Evolutionary conservation across 208 protist species (phyloP).

Genomic region (Strigomonas culicis): DNA sequence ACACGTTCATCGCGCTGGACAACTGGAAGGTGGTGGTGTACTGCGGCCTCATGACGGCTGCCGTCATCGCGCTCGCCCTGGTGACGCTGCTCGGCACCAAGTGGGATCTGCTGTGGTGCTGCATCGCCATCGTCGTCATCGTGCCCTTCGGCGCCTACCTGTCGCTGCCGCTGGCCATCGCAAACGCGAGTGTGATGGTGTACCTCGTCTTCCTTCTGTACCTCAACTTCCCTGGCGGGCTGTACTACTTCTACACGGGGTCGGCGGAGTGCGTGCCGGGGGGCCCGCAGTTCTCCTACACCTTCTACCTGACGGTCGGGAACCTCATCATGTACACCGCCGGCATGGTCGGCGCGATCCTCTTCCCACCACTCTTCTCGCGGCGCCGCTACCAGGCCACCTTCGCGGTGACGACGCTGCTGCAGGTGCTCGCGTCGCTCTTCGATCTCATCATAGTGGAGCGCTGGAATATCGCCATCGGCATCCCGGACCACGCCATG

Average conservation of each 20-base stretch:
- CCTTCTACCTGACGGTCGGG: constrained; percentile 33
- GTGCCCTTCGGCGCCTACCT: constrained; percentile 21
- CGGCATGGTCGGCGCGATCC: constrained; percentile 13
- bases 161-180: constrained; percentile 28
- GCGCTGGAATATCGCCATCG: constrained; percentile 31
- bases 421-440: constrained; percentile 25
- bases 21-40: constrained; percentile 30
- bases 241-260: constrained; percentile 42
- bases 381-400: constrained; percentile 28
- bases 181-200: constrained; percentile 32
- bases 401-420: constrained; percentile 20
- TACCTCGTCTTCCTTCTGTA: constrained; percentile 34
- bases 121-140: constrained; percentile 14
- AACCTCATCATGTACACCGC: constrained; percentile 22
- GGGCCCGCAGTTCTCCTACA: constrained; percentile 45
- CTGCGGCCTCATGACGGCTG: constrained; percentile 26
- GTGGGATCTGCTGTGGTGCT: constrained; percentile 16
- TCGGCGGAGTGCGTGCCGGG: constrained; percentile 16
- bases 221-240: constrained; percentile 30
- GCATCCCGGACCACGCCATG: constrained; percentile 29
- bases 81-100: constrained; percentile 22
- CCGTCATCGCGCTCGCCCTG: constrained; percentile 23
- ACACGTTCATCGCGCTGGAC: constrained; percentile 24
- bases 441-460: constrained; percentile 35
- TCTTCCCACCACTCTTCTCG: constrained; percentile 29